Evolutionary conservation across 2,329 filamentous ascomycete species (phyloP), one percentile per base, ranked within the genome.

Genomic region (Diaporthe capsici): DNA sequence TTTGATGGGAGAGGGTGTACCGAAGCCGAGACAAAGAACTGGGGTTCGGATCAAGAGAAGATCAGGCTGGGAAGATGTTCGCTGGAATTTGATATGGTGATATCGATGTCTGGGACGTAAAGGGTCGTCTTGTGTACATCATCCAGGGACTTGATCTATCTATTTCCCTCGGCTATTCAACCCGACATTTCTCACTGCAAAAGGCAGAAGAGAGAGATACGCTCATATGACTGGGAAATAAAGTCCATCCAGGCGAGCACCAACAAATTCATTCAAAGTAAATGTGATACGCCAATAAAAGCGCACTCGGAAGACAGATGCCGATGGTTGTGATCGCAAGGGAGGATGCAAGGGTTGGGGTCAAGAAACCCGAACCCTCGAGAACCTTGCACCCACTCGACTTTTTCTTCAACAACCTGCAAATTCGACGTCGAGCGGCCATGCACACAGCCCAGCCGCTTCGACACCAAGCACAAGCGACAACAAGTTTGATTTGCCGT

Each of bases 51-150:
- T 67, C 12, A 34, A 49, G 42, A 67, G 61, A 25, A 20, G 61
- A 15, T 4, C 34, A 49, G 61, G 61, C 12, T 67, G 61, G 61
- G 61, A 67, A 34, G 61, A 67, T 31, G 42, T 67, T n/a, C 42
- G 28, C 28, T 67, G 61, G 61, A 49, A 49, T 7, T 67, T 67
- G 25, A 67, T 49, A 8, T 67, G 61, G 61, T 63, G n/a, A 67
- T 28, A 25, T 9, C 15, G 5, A 3, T 51, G 49, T 22, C 12
- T 25, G 22, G n/a, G 49, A 51, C 9, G 49, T n/a, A 49, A 44
- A 12, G 37, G 37, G 37, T 39, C 37, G 10, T 39, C 9, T 12
- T 39, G 9, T 39, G 37, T 1, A 4, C 37, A 39, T 10, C 10
- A 39, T 3, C 10, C 37, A 39, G 37, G 37, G 37, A 12, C 37